Conservation (phyloP, 2,329 filamentous ascomycete species). For the Pleurostoma richardsiae region DNA sequence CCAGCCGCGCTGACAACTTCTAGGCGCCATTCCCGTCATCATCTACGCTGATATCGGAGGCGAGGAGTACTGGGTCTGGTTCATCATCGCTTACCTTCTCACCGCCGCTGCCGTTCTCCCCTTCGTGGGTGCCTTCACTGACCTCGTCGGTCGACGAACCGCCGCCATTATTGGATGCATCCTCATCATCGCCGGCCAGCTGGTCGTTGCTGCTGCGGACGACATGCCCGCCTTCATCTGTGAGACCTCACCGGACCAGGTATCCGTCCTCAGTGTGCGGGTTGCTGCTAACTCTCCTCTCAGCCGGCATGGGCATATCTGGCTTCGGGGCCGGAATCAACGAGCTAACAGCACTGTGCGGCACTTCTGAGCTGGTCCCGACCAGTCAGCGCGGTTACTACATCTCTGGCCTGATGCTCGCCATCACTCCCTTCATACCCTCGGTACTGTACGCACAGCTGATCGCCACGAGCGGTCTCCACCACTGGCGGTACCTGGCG, state of each 20-base stretch:
- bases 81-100: constrained; percentile 49
- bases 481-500: constrained; percentile 51
- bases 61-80: constrained; percentile 56
- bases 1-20: no score
- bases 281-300: no score
- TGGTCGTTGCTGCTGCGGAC: constrained; percentile 52
- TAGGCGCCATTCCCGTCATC: constrained; percentile 34
- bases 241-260: constrained; percentile 13
- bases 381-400: constrained; percentile 60
- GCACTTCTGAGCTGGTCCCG: constrained; percentile 63
- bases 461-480: constrained; percentile 29
- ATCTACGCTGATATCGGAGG: constrained; percentile 59
- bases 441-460: constrained; percentile 56
- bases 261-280: no score
- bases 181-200: constrained; percentile 53
- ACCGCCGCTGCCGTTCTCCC: constrained; percentile 52
- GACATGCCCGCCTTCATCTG: constrained; percentile 59
- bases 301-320: constrained; percentile 39
- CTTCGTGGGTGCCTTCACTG: constrained; percentile 62
- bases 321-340: constrained; percentile 63
- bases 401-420: constrained; percentile 54
- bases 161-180: constrained; percentile 49
- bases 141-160: constrained; percentile 56
- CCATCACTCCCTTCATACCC: constrained; percentile 58
- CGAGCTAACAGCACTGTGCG: constrained; percentile 64